phyloP scores from a whole-genome alignment of 129 eudicot genomes.

The Pulicaria dysenterica region DNA sequence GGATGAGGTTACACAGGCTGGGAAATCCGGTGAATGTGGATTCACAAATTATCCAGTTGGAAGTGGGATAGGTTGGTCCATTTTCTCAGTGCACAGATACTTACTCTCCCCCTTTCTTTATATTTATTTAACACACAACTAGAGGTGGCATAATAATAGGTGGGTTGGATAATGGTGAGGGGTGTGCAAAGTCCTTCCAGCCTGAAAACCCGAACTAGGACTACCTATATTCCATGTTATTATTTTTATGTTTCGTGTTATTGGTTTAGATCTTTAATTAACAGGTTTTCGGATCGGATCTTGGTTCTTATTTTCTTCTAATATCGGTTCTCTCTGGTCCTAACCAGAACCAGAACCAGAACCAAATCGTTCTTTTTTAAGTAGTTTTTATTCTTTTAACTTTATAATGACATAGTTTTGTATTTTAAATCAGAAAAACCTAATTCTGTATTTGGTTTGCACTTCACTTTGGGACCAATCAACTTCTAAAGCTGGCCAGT shows the following conservation, averaged over 20 bases:
- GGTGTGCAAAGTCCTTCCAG: not conserved
- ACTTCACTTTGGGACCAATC: too few species aligned
- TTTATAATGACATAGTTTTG: too few species aligned
- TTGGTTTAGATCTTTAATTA: not conserved
- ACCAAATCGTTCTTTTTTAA: not conserved
- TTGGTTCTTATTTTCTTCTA: not conserved
- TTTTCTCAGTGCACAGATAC: conserved; percentile 1
- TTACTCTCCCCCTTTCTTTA: not conserved
- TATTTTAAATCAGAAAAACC: too few species aligned
- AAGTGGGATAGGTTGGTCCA: conserved; percentile 55
- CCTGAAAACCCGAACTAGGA: not conserved
- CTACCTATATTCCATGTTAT: not conserved
- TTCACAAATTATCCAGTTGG: conserved; percentile 42
- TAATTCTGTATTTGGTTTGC: too few species aligned
- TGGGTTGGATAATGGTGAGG: not conserved
- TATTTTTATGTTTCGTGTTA: too few species aligned
- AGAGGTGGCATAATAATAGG: not conserved
- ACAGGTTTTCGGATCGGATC: not conserved
- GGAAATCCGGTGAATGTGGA: conserved; percentile 68
- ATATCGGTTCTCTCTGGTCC: not conserved
- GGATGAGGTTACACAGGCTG: conserved; percentile 85
- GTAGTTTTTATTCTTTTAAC: too few species aligned
- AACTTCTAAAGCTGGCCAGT: not conserved
- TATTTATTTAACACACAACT: not conserved
- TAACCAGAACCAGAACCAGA: not conserved